Percentiles rank a stretch among this genome's conserved stretches.
These are phyloP conservation scores for Pyricularia sp. DNA, from an alignment of 2,329 filamentous ascomycete species.

Conservation along the genomic window DNA sequence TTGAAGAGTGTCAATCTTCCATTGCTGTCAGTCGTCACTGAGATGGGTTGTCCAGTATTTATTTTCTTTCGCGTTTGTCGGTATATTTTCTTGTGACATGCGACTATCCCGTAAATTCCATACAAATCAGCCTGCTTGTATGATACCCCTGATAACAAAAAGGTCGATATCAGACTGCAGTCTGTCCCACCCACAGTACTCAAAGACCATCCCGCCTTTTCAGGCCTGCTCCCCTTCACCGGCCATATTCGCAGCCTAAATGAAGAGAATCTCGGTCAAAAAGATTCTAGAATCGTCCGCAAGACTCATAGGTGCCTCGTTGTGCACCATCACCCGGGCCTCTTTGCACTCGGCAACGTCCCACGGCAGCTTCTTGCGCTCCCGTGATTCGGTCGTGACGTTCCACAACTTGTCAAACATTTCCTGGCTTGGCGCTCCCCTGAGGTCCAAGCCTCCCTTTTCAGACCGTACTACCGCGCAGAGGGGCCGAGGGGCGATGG, in stretches of 20 bases:
- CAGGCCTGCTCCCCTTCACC: not conserved
- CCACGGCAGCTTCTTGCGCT: not conserved
- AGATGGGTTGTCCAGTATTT: not conserved
- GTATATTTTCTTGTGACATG: not conserved
- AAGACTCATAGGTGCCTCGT: constrained; percentile 4
- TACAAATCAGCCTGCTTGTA: not conserved
- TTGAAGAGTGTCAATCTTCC: not conserved
- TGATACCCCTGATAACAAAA: not conserved
- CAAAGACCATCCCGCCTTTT: not conserved
- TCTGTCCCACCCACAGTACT: not conserved
- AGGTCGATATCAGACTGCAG: not conserved
- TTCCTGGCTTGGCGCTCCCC: not conserved
- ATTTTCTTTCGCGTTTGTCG: not conserved
- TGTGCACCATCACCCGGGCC: constrained; percentile 4
- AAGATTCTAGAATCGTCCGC: not conserved
- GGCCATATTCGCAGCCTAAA: not conserved
- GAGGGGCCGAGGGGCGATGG: not conserved
- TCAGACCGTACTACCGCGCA: not conserved
- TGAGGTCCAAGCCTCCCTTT: not conserved
- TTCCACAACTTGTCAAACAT: not conserved
- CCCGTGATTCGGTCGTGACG: not conserved
- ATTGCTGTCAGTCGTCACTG: not conserved
- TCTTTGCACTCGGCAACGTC: not conserved
- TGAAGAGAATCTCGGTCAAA: constrained; percentile 1
- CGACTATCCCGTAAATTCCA: not conserved